Conservation (phyloP, 441 rosid species). For the Arabidopsis hybrid region DNA sequence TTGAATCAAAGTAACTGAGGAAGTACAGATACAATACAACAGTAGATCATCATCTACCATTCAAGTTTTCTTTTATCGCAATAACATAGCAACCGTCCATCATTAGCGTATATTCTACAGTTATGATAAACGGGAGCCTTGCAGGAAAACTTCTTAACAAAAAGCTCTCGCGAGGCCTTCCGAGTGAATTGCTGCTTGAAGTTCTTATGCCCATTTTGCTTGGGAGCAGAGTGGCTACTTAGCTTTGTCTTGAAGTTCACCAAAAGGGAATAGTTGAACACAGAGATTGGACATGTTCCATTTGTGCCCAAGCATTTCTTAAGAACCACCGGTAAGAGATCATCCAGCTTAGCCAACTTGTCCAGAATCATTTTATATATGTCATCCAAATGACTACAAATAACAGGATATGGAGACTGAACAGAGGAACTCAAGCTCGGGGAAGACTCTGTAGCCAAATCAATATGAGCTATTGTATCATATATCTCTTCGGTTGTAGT, state of each 20-base stretch:
- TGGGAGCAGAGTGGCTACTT: constrained; percentile 49
- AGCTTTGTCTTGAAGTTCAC: constrained; percentile 56
- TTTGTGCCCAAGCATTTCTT: constrained; percentile 75
- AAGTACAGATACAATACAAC: constrained; percentile 15
- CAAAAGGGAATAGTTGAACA: constrained; percentile 76
- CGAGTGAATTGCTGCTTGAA: constrained; percentile 57
- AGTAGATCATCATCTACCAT: constrained; percentile 42
- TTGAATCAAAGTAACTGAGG: constrained; percentile 16
- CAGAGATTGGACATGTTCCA: constrained; percentile 76
- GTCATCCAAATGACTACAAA: constrained; percentile 77
- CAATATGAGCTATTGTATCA: constrained; percentile 66
- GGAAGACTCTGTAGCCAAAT: constrained; percentile 57
- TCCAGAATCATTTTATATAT: constrained; percentile 54
- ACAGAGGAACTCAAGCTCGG: constrained; percentile 51
- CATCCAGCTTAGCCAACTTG: constrained; percentile 53
- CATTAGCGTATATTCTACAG: constrained; percentile 92
- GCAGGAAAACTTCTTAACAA: constrained; percentile 95
- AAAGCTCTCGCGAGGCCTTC: constrained; percentile 81
- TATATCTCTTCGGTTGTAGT: constrained; percentile 54
- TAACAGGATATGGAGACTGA: constrained; percentile 69
- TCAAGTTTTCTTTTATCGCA: constrained; percentile 92
- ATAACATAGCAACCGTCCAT: constrained; percentile 91
- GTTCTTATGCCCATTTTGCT: constrained; percentile 62
- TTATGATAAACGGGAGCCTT: constrained; percentile 96
- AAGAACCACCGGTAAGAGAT: constrained; percentile 55